Percentiles rank a stretch among this genome's conserved stretches.
Conservation (phyloP, 1,284 basidiomycete genomes). For the Hypsizygus ulmarius region DNA sequence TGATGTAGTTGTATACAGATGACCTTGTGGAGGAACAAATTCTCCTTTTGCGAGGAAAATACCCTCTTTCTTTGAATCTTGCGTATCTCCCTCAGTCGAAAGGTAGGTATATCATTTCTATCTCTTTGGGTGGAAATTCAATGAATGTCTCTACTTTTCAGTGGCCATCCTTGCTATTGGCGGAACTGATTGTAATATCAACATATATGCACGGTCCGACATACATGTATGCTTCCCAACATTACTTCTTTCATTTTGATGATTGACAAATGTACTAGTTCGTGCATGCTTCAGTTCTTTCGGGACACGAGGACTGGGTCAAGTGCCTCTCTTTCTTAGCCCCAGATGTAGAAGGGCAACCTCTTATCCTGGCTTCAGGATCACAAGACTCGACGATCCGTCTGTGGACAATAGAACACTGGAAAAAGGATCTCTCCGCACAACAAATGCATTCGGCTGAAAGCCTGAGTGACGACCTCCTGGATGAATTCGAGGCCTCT, state of each 20-base stretch:
- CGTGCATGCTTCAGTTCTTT: constrained; percentile 57
- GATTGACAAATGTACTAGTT: constrained; percentile 42
- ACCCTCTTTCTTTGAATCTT: constrained; percentile 71
- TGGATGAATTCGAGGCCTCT: constrained; percentile 86
- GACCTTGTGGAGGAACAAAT: constrained; percentile 52
- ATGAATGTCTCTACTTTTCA: constrained; percentile 28
- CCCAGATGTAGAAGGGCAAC: constrained; percentile 30
- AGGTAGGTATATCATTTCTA: constrained; percentile 40
- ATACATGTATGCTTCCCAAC: constrained; percentile 39
- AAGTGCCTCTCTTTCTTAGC: constrained; percentile 70
- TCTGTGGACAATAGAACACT: constrained; percentile 75
- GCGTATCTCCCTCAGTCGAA: constrained; percentile 62
- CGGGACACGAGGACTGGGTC: constrained; percentile 95
- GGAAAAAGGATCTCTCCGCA: constrained; percentile 27
- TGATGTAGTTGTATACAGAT: constrained; percentile 27
- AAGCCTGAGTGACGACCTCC: constrained; percentile 61
- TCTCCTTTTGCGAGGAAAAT: constrained; percentile 66
- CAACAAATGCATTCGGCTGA: constrained; percentile 21
- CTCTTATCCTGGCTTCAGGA: constrained; percentile 77
- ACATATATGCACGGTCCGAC: constrained; percentile 73
- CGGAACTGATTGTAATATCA: constrained; percentile 73
- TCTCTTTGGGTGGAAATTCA: background rate
- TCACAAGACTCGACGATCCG: constrained; percentile 92
- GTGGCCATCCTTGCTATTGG: constrained; percentile 75
- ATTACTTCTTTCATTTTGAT: constrained; percentile 1